These are phyloP conservation scores for Lipomyces lipofer DNA, from an alignment of 805 yeast species.

Conservation along the genomic window DNA sequence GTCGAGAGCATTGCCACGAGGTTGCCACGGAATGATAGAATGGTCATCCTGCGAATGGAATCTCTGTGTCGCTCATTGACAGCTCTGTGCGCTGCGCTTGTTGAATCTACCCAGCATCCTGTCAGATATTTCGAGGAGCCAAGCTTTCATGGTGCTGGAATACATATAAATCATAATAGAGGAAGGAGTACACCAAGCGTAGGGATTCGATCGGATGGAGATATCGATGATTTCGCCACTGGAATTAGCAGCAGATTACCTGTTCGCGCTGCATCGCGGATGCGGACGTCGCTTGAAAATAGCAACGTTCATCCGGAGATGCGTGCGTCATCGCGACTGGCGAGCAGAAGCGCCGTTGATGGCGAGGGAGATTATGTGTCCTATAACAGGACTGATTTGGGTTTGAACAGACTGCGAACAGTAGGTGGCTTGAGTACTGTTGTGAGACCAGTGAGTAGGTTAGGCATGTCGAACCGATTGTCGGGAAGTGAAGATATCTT, in stretches of 20 bases:
- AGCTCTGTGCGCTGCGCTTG: constrained; percentile 10
- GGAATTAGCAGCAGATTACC: constrained; percentile 13
- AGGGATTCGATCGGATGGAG: neutral
- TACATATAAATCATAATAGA: neutral
- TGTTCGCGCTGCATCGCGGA: constrained; percentile 25
- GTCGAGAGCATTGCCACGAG: constrained; percentile 2
- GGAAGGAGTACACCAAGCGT: neutral
- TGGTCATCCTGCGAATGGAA: constrained; percentile 16
- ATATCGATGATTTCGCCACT: neutral
- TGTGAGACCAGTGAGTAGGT: too few relatives aligned
- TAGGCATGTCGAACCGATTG: too few relatives aligned
- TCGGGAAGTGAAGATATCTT: too few relatives aligned
- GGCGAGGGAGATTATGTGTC: too few relatives aligned
- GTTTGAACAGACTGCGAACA: too few relatives aligned
- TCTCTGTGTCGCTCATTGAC: constrained; percentile 17
- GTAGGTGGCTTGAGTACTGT: too few relatives aligned
- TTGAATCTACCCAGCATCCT: neutral
- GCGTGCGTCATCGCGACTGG: constrained; percentile 25
- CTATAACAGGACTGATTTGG: too few relatives aligned
- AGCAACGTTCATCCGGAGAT: constrained; percentile 16
- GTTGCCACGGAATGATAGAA: constrained; percentile 1
- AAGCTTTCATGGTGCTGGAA: too few relatives aligned
- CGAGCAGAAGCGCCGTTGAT: constrained; percentile 4
- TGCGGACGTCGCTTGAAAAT: constrained; percentile 23
- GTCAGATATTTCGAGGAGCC: neutral